Conservation (phyloP, 495 filamentous ascomycete species). For the Jackrogersella multiformis region DNA sequence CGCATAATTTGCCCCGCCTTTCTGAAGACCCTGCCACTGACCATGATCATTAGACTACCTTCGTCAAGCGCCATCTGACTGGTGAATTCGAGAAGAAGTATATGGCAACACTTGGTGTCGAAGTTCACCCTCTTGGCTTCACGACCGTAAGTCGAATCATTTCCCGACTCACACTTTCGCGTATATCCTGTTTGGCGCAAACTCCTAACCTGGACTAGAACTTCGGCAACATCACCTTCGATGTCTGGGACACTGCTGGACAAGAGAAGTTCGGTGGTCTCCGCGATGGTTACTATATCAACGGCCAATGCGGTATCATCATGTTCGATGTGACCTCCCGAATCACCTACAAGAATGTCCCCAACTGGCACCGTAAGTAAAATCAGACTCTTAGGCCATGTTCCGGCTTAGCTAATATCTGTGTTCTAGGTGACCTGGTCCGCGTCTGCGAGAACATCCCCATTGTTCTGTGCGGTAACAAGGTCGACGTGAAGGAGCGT, state of each 20-base stretch:
- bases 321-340: constrained; percentile 99
- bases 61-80: constrained; percentile 99
- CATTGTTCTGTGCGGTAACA: constrained; percentile 98
- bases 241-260: constrained; percentile 99
- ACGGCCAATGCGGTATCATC: constrained; percentile 99
- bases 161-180: constrained; percentile 23
- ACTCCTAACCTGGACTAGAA: constrained; percentile 68
- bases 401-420: constrained; percentile 12
- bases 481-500: constrained; percentile 99
- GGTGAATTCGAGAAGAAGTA: constrained; percentile 99
- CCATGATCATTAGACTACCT: constrained; percentile 81
- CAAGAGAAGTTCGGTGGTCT: constrained; percentile 99
- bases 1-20: constrained; percentile 42
- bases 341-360: constrained; percentile 99
- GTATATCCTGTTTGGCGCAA: constrained; percentile 22
- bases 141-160: constrained; percentile 77
- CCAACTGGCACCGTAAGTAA: constrained; percentile 99
- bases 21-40: constrained; percentile 31
- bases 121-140: constrained; percentile 96
- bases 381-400: neutral
- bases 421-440: constrained; percentile 88
- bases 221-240: constrained; percentile 95
- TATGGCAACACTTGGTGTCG: constrained; percentile 98
- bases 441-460: constrained; percentile 99
- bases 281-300: constrained; percentile 99